These are phyloP conservation scores for Kurtzmaniella quercitrusa DNA, from an alignment of 1,139 yeast species.

Conservation along the genomic window DNA sequence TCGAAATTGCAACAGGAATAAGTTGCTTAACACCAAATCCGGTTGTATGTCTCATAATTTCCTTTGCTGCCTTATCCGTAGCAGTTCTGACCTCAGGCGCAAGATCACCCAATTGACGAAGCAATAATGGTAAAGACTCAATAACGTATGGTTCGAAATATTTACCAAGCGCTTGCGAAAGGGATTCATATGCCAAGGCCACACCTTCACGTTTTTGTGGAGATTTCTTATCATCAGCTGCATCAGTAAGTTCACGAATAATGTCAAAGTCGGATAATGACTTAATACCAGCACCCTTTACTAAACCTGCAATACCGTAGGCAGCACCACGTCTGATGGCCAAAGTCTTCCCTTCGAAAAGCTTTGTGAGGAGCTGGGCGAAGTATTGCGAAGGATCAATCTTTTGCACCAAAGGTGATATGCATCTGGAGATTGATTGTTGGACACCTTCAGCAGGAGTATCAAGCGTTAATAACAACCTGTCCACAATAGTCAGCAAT, in stretches of 20 bases:
- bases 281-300: constrained; percentile 83
- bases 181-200: constrained; percentile 78
- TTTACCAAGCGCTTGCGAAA: constrained; percentile 71
- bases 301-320: constrained; percentile 90
- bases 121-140: constrained; percentile 77
- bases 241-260: constrained; percentile 72
- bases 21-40: constrained; percentile 87
- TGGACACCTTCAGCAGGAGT: constrained; percentile 91
- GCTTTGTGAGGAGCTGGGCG: constrained; percentile 53
- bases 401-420: constrained; percentile 73
- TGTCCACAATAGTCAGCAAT: constrained; percentile 59
- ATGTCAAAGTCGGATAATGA: constrained; percentile 73
- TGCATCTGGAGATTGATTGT: constrained; percentile 77
- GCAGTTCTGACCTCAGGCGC: constrained; percentile 85
- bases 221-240: constrained; percentile 83
- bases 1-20: constrained; percentile 85
- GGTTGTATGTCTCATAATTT: constrained; percentile 87
- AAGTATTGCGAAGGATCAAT: constrained; percentile 51
- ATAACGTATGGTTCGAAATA: constrained; percentile 92
- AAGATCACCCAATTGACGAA: constrained; percentile 81
- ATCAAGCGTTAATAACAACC: constrained; percentile 69
- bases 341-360: constrained; percentile 49
- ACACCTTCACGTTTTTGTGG: constrained; percentile 81
- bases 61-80: constrained; percentile 75
- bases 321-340: constrained; percentile 89